These are phyloP conservation scores for Phaeophleospora eucalypticola DNA, from an alignment of 2,329 filamentous ascomycete genomes.

Conservation along the genomic window DNA sequence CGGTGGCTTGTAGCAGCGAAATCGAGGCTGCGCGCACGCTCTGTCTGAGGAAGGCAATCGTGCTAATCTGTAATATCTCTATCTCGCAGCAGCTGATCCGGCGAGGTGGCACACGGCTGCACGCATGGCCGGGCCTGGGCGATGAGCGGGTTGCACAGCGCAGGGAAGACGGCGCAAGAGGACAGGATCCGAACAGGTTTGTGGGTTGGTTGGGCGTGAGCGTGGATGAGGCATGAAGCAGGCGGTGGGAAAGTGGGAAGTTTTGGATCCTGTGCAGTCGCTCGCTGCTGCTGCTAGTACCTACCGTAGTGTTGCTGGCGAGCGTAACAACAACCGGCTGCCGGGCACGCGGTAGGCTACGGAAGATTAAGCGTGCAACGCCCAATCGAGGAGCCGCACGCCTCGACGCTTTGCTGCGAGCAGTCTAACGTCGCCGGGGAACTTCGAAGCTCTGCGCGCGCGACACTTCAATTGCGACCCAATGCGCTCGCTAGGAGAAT, in stretches of 20 bases:
- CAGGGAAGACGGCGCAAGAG: no score
- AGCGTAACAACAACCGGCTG: neutral
- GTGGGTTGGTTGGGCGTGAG: no score
- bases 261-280: neutral
- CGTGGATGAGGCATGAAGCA: neutral
- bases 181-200: no score
- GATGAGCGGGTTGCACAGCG: no score
- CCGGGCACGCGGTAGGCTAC: slow-evolving; percentile 2
- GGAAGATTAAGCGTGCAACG: neutral
- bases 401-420: no score
- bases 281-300: no score
- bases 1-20: slow-evolving; percentile 5
- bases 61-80: no score
- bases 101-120: neutral
- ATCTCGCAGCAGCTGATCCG: neutral
- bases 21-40: neutral
- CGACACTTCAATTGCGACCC: neutral
- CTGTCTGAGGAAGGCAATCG: no score
- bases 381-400: neutral
- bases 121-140: neutral
- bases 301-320: no score
- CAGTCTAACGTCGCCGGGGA: neutral
- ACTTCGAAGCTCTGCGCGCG: neutral
- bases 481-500: neutral
- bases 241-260: neutral